Evolutionary conservation across 805 yeast species (phyloP).

Genomic region (Wickerhamomyces queroliae): DNA sequence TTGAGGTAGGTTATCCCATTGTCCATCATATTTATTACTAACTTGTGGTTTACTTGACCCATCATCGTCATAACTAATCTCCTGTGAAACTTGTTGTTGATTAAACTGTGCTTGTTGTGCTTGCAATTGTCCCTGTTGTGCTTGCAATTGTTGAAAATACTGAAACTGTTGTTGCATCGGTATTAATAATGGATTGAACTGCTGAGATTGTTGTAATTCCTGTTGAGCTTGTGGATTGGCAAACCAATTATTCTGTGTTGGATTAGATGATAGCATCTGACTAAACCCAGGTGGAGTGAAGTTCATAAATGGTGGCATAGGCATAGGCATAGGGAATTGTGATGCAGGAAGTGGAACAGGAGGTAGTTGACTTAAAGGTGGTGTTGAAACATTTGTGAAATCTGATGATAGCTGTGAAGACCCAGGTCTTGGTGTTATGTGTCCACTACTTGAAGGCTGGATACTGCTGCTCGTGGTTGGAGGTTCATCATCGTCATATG

Average conservation of each 20-base stretch:
- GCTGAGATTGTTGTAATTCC: too few relatives aligned
- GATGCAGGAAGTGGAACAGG: too few relatives aligned
- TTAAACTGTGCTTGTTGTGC: neutral
- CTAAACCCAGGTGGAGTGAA: neutral
- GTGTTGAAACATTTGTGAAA: neutral
- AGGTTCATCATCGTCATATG: neutral
- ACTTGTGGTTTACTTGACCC: too few relatives aligned
- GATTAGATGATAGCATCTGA: neutral
- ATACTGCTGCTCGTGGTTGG: neutral
- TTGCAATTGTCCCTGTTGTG: neutral
- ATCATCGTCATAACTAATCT: neutral
- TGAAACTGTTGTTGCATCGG: too few relatives aligned
- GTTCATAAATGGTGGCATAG: neutral
- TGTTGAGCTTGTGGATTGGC: neutral
- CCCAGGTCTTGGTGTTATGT: neutral
- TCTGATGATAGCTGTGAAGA: neutral
- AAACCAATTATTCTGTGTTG: too few relatives aligned
- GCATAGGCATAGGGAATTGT: too few relatives aligned
- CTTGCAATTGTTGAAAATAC: too few relatives aligned
- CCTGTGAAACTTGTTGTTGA: too few relatives aligned
- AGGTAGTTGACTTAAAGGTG: neutral
- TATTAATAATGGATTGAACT: too few relatives aligned
- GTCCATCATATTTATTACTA: too few relatives aligned
- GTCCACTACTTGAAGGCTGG: neutral
- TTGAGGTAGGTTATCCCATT: too few relatives aligned